Percentiles rank a stretch among this genome's conserved stretches.
These are phyloP conservation scores for Colletotrichum plurivorum DNA, from an alignment of 2,329 filamentous ascomycete species.

Conservation along the genomic window DNA sequence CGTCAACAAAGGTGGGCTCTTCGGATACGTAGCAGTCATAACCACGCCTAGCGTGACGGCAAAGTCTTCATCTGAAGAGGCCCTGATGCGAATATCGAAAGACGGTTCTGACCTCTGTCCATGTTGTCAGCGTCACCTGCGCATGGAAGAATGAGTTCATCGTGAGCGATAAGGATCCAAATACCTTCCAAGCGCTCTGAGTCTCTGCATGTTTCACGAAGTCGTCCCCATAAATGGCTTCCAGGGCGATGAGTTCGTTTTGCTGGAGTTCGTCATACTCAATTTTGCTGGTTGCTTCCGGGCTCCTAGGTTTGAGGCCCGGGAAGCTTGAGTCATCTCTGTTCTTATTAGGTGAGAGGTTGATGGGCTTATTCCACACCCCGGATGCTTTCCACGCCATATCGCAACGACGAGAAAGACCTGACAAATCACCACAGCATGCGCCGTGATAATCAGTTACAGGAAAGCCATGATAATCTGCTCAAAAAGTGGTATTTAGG, in stretches of 20 bases:
- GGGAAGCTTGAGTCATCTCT: slow-evolving; percentile 65
- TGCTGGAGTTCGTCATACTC: slow-evolving; percentile 88
- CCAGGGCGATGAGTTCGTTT: slow-evolving; percentile 87
- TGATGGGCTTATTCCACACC: slow-evolving; percentile 63
- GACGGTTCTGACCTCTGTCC: slow-evolving; percentile 82
- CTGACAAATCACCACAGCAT: slow-evolving; percentile 62
- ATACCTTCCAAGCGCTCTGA: slow-evolving; percentile 87
- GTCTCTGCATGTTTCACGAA: slow-evolving; percentile 81
- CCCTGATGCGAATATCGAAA: slow-evolving; percentile 85
- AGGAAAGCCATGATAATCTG: slow-evolving; percentile 58
- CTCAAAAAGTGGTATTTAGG: slow-evolving; percentile 22
- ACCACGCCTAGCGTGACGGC: slow-evolving; percentile 81
- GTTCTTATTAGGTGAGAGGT: slow-evolving; percentile 55
- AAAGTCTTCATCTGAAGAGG: slow-evolving; percentile 80
- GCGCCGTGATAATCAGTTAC: slow-evolving; percentile 66
- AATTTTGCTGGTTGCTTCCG: slow-evolving; percentile 60
- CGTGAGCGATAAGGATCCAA: slow-evolving; percentile 16
- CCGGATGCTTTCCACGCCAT: slow-evolving; percentile 69
- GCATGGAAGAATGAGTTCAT: slow-evolving; percentile 10
- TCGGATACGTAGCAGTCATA: slow-evolving; percentile 92
- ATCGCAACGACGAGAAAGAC: slow-evolving; percentile 39
- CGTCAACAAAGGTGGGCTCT: slow-evolving; percentile 80
- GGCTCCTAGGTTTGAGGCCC: slow-evolving; percentile 61
- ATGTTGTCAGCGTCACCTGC: slow-evolving; percentile 27
- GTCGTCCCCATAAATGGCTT: slow-evolving; percentile 92